Percentiles rank a stretch among this genome's conserved stretches.
These are phyloP conservation scores for Phylloporus arenicola DNA, from an alignment of 768 basidiomycete species.

Conservation along the genomic window DNA sequence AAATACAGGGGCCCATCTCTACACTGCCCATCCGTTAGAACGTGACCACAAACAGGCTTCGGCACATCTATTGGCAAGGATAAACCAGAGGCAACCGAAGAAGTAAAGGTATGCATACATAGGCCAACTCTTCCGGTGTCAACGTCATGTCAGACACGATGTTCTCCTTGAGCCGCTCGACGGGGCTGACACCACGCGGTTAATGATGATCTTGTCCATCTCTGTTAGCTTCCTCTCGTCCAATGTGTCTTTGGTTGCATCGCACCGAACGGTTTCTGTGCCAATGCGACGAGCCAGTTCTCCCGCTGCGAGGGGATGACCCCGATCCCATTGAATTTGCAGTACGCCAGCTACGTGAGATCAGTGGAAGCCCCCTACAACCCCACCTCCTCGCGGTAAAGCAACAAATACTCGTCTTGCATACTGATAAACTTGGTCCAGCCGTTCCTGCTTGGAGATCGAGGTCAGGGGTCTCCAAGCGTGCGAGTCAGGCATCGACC, in stretches of 20 bases:
- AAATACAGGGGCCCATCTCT: constrained; percentile 2
- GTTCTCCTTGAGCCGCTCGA: constrained; percentile 27
- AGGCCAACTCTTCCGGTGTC: constrained; percentile 27
- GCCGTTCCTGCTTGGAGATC: constrained; percentile 35
- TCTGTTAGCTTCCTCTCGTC: constrained; percentile 24
- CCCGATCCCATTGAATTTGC: constrained; percentile 46
- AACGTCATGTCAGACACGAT: constrained; percentile 24
- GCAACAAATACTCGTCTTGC: constrained; percentile 48
- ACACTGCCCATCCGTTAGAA: not conserved
- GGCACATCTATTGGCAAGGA: constrained; percentile 13
- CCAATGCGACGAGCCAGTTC: constrained; percentile 35
- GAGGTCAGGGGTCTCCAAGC: constrained; percentile 34
- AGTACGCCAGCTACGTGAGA: constrained; percentile 34
- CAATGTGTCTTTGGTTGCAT: constrained; percentile 12
- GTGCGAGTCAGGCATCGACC: constrained; percentile 33
- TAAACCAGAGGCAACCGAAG: not conserved
- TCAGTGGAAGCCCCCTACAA: not conserved
- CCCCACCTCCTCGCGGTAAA: constrained; percentile 49
- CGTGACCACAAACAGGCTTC: constrained; percentile 16
- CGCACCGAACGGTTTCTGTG: constrained; percentile 18
- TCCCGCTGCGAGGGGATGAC: constrained; percentile 48
- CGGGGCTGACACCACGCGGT: constrained; percentile 34
- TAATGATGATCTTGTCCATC: constrained; percentile 33
- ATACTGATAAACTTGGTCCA: constrained; percentile 55
- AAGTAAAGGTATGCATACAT: constrained; percentile 12